A percentile compares a stretch with the other conserved stretches of the same genome.
These are phyloP conservation scores for Spongiforma sp. DNA, from an alignment of 1,284 basidiomycete species.

Conservation along the genomic window DNA sequence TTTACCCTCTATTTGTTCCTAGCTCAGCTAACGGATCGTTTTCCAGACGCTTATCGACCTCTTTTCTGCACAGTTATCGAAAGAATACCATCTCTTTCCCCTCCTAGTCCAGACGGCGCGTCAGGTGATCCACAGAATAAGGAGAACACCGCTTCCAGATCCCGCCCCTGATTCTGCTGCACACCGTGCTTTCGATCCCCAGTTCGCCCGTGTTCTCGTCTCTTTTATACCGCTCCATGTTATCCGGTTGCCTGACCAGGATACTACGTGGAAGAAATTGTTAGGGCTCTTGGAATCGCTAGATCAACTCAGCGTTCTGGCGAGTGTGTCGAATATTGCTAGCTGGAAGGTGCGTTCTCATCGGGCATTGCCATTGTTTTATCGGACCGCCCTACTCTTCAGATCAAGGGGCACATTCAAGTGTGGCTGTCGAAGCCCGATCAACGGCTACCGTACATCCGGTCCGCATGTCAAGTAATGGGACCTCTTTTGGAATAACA, in stretches of 20 bases:
- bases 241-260: slow-evolving; percentile 55
- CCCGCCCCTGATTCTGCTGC: slow-evolving; percentile 55
- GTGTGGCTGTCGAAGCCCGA: slow-evolving; percentile 49
- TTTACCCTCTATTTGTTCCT: too few relatives aligned
- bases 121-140: slow-evolving; percentile 25
- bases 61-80: slow-evolving; percentile 42
- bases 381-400: background rate
- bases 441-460: slow-evolving; percentile 56
- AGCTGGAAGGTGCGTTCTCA: slow-evolving; percentile 62
- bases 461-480: slow-evolving; percentile 61
- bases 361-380: too few relatives aligned
- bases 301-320: slow-evolving; percentile 56
- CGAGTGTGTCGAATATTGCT: slow-evolving; percentile 48
- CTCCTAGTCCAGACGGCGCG: slow-evolving; percentile 27
- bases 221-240: slow-evolving; percentile 77
- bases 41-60: slow-evolving; percentile 47
- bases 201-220: slow-evolving; percentile 70
- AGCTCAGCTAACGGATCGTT: slow-evolving; percentile 6
- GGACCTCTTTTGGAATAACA: slow-evolving; percentile 5
- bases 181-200: slow-evolving; percentile 67
- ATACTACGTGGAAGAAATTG: slow-evolving; percentile 59
- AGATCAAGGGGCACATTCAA: slow-evolving; percentile 59
- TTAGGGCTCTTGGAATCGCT: slow-evolving; percentile 59
- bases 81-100: slow-evolving; percentile 29
- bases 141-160: slow-evolving; percentile 31